phyloP scores from a whole-genome alignment of 2,329 filamentous ascomycete genomes.

The Aspergillus sojae region DNA sequence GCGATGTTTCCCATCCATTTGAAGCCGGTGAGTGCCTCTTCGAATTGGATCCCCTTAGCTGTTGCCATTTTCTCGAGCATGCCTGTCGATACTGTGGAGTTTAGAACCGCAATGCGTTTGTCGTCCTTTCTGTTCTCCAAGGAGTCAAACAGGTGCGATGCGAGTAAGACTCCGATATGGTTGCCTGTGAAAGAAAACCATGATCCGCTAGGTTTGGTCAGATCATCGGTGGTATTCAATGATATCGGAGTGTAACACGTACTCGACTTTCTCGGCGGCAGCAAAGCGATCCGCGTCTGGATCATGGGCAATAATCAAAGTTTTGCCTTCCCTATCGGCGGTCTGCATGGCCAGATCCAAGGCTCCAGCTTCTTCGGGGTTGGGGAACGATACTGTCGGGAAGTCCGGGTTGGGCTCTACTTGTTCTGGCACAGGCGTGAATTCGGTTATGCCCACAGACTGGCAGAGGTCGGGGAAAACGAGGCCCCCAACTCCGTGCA shows the following conservation, averaged over 20 bases:
- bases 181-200: slow-evolving; percentile 69
- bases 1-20: slow-evolving; percentile 69
- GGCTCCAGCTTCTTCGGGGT: slow-evolving; percentile 66
- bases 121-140: slow-evolving; percentile 34
- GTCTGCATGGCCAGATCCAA: slow-evolving; percentile 61
- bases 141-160: slow-evolving; percentile 58
- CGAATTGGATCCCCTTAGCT: slow-evolving; percentile 58
- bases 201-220: slow-evolving; percentile 38
- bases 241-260: slow-evolving; percentile 18
- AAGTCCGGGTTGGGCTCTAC: slow-evolving; percentile 65
- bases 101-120: slow-evolving; percentile 57
- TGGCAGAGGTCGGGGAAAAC: slow-evolving; percentile 38
- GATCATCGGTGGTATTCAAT: neutral
- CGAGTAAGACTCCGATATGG: slow-evolving; percentile 63
- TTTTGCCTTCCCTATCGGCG: slow-evolving; percentile 53
- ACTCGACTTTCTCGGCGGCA: slow-evolving; percentile 59
- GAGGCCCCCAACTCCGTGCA: slow-evolving; percentile 44
- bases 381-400: slow-evolving; percentile 66
- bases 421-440: slow-evolving; percentile 47
- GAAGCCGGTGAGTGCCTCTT: slow-evolving; percentile 67
- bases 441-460: slow-evolving; percentile 36
- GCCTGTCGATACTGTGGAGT: slow-evolving; percentile 65
- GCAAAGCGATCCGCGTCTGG: slow-evolving; percentile 68
- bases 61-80: slow-evolving; percentile 62
- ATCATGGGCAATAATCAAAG: slow-evolving; percentile 63